These are phyloP conservation scores for Coniella vitis DNA, from an alignment of 2,329 filamentous ascomycete species.

Conservation along the genomic window DNA sequence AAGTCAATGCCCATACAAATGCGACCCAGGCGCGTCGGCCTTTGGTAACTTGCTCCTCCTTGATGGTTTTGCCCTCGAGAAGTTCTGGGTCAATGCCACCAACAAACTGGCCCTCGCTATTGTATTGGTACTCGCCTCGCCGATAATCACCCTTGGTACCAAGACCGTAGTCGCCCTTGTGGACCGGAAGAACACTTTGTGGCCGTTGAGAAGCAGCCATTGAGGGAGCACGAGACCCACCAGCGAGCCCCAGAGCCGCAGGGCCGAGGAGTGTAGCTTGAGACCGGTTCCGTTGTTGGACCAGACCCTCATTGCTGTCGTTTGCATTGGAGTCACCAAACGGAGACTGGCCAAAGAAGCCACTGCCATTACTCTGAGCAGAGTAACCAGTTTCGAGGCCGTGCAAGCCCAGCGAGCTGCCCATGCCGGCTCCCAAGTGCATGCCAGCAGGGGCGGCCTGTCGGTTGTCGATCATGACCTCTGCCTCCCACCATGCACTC, in stretches of 20 bases:
- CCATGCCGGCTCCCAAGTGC: slow-evolving; percentile 21
- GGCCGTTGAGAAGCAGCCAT: slow-evolving; percentile 42
- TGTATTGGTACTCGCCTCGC: slow-evolving; percentile 64
- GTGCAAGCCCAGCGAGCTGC: slow-evolving; percentile 35
- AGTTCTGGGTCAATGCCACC: slow-evolving; percentile 70
- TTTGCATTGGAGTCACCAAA: slow-evolving; percentile 55
- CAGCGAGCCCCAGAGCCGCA: slow-evolving; percentile 23
- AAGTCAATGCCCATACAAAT: slow-evolving; percentile 80
- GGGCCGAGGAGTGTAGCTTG: slow-evolving; percentile 42
- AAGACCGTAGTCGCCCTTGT: slow-evolving; percentile 78
- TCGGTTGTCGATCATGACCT: slow-evolving; percentile 74
- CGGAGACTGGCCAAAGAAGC: slow-evolving; percentile 60
- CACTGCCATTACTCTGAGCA: slow-evolving; percentile 44
- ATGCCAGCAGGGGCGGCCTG: slow-evolving; percentile 58
- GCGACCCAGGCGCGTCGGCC: slow-evolving; percentile 72
- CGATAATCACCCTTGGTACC: slow-evolving; percentile 77
- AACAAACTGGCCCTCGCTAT: slow-evolving; percentile 59
- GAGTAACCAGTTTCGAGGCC: slow-evolving; percentile 70
- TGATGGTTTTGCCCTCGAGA: slow-evolving; percentile 68
- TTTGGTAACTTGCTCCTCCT: slow-evolving; percentile 57
- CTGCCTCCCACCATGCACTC: slow-evolving; percentile 93
- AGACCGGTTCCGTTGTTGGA: slow-evolving; percentile 53
- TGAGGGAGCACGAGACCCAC: slow-evolving; percentile 43
- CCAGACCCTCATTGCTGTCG: slow-evolving; percentile 65
- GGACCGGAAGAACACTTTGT: slow-evolving; percentile 44